Conservation (phyloP, 2,329 filamentous ascomycete genomes). For the Thermothelomyces thermophilus region DNA sequence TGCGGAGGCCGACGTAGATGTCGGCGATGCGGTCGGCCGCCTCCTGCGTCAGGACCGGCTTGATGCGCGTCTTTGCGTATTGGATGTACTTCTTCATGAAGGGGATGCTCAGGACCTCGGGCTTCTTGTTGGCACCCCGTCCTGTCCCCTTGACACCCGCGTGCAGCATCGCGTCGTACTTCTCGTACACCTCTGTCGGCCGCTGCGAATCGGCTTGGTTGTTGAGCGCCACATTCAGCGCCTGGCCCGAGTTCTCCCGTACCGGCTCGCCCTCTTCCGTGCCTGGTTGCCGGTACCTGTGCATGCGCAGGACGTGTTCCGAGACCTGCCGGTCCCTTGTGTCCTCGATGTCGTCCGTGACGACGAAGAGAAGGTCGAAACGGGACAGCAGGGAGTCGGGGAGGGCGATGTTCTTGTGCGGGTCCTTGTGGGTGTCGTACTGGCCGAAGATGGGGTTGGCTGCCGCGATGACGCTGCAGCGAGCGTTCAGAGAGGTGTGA, state of each 20-base stretch:
- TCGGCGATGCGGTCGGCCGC: constrained; percentile 87
- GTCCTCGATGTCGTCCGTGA: constrained; percentile 97
- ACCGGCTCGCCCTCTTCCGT: constrained; percentile 93
- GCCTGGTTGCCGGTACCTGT: constrained; percentile 85
- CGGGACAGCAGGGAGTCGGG: constrained; percentile 94
- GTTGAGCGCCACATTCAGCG: constrained; percentile 79
- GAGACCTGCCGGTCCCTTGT: constrained; percentile 84
- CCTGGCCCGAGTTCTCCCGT: constrained; percentile 77
- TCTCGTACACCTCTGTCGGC: constrained; percentile 87
- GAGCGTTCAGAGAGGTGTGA: constrained; percentile 92
- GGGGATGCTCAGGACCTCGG: constrained; percentile 87
- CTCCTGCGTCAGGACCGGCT: constrained; percentile 83
- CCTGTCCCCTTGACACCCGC: constrained; percentile 75
- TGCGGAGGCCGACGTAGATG: constrained; percentile 85
- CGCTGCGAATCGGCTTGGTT: constrained; percentile 65
- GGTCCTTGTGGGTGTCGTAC: constrained; percentile 97
- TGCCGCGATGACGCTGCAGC: constrained; percentile 92
- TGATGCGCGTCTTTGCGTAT: constrained; percentile 88
- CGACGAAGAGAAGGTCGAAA: constrained; percentile 96
- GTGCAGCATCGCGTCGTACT: constrained; percentile 93
- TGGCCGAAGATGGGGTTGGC: constrained; percentile 98
- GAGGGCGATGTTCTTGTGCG: constrained; percentile 95
- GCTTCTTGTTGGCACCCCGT: constrained; percentile 65
- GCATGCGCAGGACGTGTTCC: constrained; percentile 96
- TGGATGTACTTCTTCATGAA: constrained; percentile 99